Conservation (phyloP, 176 grass and related monocot genomes). For the Tillandsia fasciculata region DNA sequence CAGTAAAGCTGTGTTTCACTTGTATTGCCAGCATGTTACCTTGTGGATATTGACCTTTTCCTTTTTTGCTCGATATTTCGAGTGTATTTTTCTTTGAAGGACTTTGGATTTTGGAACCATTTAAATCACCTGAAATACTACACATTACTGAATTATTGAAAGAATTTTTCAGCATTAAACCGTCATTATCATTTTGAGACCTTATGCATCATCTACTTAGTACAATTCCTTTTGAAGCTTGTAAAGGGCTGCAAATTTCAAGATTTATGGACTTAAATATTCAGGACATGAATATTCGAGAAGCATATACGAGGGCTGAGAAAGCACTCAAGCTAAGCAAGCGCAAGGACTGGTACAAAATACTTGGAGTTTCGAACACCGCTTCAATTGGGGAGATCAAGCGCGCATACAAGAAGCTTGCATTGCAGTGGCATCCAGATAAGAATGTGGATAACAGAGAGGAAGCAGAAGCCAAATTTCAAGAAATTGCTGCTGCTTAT, state of each 20-base stretch:
- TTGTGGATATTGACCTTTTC: not conserved
- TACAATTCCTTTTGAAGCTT: too few relatives aligned
- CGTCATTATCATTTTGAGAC: too few relatives aligned
- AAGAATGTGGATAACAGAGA: constrained; percentile 94
- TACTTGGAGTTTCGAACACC: constrained; percentile 77
- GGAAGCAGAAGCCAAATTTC: constrained; percentile 87
- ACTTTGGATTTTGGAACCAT: too few relatives aligned
- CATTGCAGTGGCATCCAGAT: constrained; percentile 97
- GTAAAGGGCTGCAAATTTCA: not conserved
- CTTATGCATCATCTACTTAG: too few relatives aligned
- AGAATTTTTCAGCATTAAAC: too few relatives aligned
- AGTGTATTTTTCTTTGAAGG: too few relatives aligned
- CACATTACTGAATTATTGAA: too few relatives aligned
- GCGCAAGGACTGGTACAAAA: constrained; percentile 96
- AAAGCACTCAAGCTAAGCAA: constrained; percentile 88
- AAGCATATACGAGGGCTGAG: constrained; percentile 81
- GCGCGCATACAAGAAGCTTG: constrained; percentile 90
- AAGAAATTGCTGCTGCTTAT: constrained; percentile 85
- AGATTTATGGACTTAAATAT: constrained; percentile 1
- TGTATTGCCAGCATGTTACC: not conserved
- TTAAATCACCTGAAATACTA: too few relatives aligned
- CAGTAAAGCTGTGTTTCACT: too few relatives aligned
- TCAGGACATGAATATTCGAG: constrained; percentile 82
- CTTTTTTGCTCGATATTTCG: not conserved
- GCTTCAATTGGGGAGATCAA: constrained; percentile 77